These are phyloP conservation scores for Xylaria telfairii DNA, from an alignment of 495 filamentous ascomycete species.

Conservation along the genomic window DNA sequence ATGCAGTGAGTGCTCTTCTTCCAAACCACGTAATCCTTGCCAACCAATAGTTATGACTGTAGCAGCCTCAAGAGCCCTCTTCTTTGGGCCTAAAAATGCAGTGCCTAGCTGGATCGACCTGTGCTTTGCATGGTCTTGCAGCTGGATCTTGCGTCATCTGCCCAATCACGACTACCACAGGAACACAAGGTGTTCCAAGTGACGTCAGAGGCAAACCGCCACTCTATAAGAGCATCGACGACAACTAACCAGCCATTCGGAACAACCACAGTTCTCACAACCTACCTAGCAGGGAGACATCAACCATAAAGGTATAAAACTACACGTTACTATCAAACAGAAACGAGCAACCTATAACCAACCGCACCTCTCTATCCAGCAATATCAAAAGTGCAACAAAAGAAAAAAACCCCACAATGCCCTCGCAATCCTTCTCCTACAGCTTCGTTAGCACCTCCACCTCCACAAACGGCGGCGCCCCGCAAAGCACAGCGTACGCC, in stretches of 20 bases:
- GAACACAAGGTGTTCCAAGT: background rate
- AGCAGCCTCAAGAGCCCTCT: no score
- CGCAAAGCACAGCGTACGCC: slow-evolving; percentile 10
- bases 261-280: background rate
- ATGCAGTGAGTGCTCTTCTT: no score
- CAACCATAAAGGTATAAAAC: background rate
- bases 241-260: background rate
- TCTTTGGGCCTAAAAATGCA: no score
- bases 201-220: slow-evolving; percentile 22
- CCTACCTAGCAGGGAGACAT: background rate
- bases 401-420: background rate
- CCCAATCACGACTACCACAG: background rate
- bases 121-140: no score
- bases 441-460: slow-evolving; percentile 32
- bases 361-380: background rate
- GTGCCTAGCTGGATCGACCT: no score
- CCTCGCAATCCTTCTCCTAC: slow-evolving; percentile 26
- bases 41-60: no score
- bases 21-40: no score
- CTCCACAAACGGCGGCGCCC: slow-evolving; percentile 16
- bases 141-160: background rate
- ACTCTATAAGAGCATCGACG: background rate
- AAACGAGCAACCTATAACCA: background rate
- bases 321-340: background rate
- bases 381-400: background rate